Percentiles rank a stretch among this genome's conserved stretches.
These are phyloP conservation scores for Pisolithus microcarpus DNA, from an alignment of 768 basidiomycete species.

Conservation along the genomic window DNA sequence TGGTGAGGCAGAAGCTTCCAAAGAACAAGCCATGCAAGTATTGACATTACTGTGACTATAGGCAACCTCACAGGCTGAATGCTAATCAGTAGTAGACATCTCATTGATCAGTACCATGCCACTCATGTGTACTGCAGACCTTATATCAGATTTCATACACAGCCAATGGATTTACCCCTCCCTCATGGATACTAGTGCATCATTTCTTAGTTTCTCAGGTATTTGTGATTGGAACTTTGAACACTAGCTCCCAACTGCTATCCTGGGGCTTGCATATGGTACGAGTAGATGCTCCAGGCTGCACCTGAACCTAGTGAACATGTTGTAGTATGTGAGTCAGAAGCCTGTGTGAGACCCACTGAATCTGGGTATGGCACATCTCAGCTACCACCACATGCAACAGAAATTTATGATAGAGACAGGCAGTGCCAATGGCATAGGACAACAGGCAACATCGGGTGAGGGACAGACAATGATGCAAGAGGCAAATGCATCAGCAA, in stretches of 20 bases:
- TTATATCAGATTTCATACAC: conserved; percentile 65
- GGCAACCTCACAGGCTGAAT: conserved; percentile 79
- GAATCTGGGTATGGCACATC: no score
- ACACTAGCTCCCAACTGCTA: conserved; percentile 37
- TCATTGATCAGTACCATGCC: neutral
- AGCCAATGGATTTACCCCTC: conserved; percentile 43
- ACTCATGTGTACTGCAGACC: conserved; percentile 33
- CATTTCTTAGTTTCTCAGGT: conserved; percentile 76
- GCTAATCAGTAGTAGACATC: conserved; percentile 46
- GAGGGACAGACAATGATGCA: no score
- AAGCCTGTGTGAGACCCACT: no score
- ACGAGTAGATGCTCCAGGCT: no score
- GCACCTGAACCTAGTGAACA: no score
- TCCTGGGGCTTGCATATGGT: conserved; percentile 52
- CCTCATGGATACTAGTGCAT: conserved; percentile 67
- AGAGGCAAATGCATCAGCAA: no score
- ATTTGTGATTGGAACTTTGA: conserved; percentile 44
- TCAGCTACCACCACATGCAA: no score
- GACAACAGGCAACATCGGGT: no score
- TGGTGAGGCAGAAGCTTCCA: conserved; percentile 56
- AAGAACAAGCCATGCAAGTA: conserved; percentile 82
- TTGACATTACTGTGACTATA: conserved; percentile 58
- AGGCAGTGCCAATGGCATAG: no score
- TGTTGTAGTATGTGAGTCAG: no score
- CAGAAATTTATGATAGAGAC: no score